A percentile compares a stretch with the other conserved stretches of the same genome.
Evolutionary conservation across 208 protist genomes (phyloP).

Genomic region (Leishmania braziliensis): DNA sequence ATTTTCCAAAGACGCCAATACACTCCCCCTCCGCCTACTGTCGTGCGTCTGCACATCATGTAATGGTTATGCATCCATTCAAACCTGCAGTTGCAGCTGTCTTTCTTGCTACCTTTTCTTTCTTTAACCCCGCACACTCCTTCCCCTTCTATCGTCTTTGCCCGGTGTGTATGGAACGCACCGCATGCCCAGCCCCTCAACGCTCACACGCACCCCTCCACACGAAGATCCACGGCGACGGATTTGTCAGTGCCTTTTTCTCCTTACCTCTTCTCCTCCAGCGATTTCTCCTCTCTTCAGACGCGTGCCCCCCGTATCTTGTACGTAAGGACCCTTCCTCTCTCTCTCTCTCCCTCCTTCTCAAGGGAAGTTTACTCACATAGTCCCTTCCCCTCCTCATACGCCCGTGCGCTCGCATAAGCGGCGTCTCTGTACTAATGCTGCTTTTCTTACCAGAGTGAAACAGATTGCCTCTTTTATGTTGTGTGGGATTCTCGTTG

Average conservation of each 20-base stretch:
- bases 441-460: background rate
- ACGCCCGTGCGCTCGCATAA: background rate
- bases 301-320: background rate
- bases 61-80: background rate
- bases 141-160: conserved; percentile 1
- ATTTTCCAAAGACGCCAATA: background rate
- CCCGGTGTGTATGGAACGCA: background rate
- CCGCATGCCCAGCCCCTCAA: background rate
- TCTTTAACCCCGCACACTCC: background rate
- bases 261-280: background rate
- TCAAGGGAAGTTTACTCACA: background rate
- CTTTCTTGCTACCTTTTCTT: background rate
- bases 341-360: background rate
- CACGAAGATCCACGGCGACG: background rate
- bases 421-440: background rate
- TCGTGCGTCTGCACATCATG: background rate
- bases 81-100: background rate
- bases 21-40: background rate
- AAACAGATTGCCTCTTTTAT: background rate
- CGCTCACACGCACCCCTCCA: background rate
- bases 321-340: background rate
- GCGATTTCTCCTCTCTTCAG: background rate
- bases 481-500: background rate
- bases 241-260: background rate
- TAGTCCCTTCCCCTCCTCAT: background rate